phyloP scores from a whole-genome alignment of 2,329 filamentous ascomycete species.

The Paraconiothyrium brasiliense region DNA sequence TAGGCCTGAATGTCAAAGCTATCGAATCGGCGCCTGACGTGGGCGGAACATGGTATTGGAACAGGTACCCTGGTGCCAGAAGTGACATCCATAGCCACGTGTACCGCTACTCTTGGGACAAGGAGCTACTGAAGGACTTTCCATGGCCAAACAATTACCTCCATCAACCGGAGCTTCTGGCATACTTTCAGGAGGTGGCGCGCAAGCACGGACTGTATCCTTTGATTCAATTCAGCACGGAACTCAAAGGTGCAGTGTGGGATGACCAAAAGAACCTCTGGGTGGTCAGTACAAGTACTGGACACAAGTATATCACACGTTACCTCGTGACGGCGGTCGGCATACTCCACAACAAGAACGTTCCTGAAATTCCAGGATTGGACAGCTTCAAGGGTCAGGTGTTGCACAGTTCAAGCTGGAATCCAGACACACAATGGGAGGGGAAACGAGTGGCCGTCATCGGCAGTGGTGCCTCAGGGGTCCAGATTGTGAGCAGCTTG shows the following conservation, averaged over 20 bases:
- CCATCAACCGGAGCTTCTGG: conserved; percentile 44
- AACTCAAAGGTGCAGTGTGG: conserved; percentile 45
- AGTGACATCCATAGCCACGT: conserved; percentile 22
- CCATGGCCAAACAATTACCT: conserved; percentile 51
- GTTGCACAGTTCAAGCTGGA: conserved; percentile 55
- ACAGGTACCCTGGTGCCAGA: conserved; percentile 31
- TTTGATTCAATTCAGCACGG: conserved; percentile 55
- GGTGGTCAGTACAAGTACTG: conserved; percentile 36
- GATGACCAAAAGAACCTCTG: conserved; percentile 42
- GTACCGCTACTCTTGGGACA: conserved; percentile 45
- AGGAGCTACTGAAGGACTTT: conserved; percentile 44
- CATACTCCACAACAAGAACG: conserved; percentile 14
- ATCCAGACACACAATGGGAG: conserved; percentile 55
- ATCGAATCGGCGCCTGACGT: conserved; percentile 20
- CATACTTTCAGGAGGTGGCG: conserved; percentile 47
- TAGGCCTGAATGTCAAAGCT: conserved; percentile 19
- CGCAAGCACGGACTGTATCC: conserved; percentile 45
- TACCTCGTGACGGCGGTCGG: conserved; percentile 26
- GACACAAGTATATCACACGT: conserved; percentile 24
- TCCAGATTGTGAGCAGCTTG: conserved; percentile 58
- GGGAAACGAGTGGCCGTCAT: conserved; percentile 67
- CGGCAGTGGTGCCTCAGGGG: conserved; percentile 67
- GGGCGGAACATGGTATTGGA: conserved; percentile 49
- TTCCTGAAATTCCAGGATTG: conserved; percentile 47
- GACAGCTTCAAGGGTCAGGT: conserved; percentile 54